These are phyloP conservation scores for Vigna hirtella DNA, from an alignment of 306 rosid genomes.

Conservation along the genomic window DNA sequence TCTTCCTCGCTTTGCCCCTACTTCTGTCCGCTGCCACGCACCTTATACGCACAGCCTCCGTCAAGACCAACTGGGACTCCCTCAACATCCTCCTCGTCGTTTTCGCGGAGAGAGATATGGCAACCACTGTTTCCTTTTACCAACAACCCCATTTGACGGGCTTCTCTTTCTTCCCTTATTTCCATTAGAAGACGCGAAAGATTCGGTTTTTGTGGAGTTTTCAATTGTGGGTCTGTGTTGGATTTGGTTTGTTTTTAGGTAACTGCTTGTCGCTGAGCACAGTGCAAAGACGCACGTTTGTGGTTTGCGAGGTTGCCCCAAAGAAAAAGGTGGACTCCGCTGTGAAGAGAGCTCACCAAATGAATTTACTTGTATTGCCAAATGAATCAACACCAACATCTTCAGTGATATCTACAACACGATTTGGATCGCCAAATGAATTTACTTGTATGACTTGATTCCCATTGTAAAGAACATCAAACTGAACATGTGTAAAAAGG, in stretches of 20 bases:
- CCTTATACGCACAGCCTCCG: slow-evolving; percentile 55
- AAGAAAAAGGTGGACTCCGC: slow-evolving; percentile 79
- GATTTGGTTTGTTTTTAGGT: slow-evolving; percentile 53
- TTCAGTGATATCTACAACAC: slow-evolving; percentile 67
- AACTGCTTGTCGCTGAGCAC: slow-evolving; percentile 51
- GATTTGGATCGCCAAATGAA: slow-evolving; percentile 78
- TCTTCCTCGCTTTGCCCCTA: slow-evolving; percentile 67
- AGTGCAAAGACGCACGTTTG: slow-evolving; percentile 52
- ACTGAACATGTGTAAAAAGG: slow-evolving; percentile 72
- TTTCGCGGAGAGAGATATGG: background rate
- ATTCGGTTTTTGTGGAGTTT: background rate
- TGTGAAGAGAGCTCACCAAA: slow-evolving; percentile 75
- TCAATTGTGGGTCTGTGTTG: slow-evolving; percentile 32
- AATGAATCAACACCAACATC: slow-evolving; percentile 52
- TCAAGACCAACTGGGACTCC: slow-evolving; percentile 80
- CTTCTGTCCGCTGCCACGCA: slow-evolving; percentile 61
- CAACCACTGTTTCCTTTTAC: background rate
- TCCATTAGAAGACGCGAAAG: background rate
- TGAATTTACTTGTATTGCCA: no score
- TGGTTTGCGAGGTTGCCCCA: slow-evolving; percentile 80
- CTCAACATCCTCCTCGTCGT: slow-evolving; percentile 67
- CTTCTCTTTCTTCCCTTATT: background rate
- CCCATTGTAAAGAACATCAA: slow-evolving; percentile 72
- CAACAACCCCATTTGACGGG: background rate
- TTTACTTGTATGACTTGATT: slow-evolving; percentile 65